A percentile compares a stretch with the other conserved stretches of the same genome.
phyloP scores from a whole-genome alignment of 1,139 yeast genomes.

The Yamadazyma triangularis region DNA sequence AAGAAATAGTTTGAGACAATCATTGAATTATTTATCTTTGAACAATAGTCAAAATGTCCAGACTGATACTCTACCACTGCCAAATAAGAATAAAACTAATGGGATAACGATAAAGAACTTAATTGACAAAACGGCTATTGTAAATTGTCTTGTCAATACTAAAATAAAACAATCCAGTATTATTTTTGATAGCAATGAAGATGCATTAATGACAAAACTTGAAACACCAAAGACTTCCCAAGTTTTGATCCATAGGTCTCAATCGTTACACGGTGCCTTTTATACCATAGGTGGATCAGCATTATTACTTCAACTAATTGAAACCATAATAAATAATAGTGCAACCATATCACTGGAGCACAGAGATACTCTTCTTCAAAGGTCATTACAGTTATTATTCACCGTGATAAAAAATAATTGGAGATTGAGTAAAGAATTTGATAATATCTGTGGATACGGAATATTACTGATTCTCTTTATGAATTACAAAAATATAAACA shows the following conservation, averaged over 20 bases:
- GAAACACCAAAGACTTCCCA: constrained; percentile 13
- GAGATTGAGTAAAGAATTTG: constrained; percentile 40
- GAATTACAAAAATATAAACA: constrained; percentile 22
- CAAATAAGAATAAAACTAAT: constrained; percentile 4
- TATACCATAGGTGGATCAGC: constrained; percentile 37
- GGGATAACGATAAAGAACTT: constrained; percentile 7
- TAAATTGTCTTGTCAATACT: constrained; percentile 14
- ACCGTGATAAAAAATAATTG: constrained; percentile 28
- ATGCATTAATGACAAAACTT: constrained; percentile 12
- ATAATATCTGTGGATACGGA: constrained; percentile 39
- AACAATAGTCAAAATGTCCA: neutral
- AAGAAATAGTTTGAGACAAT: constrained; percentile 10
- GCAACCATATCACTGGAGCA: constrained; percentile 2
- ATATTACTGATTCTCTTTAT: constrained; percentile 28
- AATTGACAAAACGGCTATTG: constrained; percentile 19
- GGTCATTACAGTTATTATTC: constrained; percentile 22
- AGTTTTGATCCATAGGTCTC: constrained; percentile 20
- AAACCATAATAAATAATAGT: constrained; percentile 15
- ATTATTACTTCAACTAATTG: constrained; percentile 27
- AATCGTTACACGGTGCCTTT: constrained; percentile 28
- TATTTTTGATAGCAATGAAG: constrained; percentile 28
- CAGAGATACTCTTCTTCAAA: constrained; percentile 20
- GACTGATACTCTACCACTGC: neutral
- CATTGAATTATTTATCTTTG: constrained; percentile 1
- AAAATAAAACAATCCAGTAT: constrained; percentile 23